A percentile compares a stretch with the other conserved stretches of the same genome.
These are phyloP conservation scores for Gyrodon tennesseensis DNA, from an alignment of 1,284 basidiomycete species.

Conservation along the genomic window DNA sequence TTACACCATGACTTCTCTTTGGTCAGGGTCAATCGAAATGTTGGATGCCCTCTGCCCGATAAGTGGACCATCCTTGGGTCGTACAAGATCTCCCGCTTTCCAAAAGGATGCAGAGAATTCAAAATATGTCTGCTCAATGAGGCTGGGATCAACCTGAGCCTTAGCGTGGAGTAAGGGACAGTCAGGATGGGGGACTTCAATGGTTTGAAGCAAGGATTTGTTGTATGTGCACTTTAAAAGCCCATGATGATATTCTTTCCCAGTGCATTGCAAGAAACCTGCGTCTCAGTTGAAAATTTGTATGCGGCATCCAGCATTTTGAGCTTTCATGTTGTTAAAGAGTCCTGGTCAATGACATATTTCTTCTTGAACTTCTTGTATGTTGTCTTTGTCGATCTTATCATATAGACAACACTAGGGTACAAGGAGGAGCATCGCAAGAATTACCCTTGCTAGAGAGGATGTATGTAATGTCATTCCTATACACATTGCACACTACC, in stretches of 20 bases:
- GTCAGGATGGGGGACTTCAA: constrained; percentile 9
- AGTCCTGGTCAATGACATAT: too few relatives aligned
- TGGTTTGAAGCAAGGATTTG: background rate
- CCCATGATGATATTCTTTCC: constrained; percentile 8
- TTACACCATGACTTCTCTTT: background rate
- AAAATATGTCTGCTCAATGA: background rate
- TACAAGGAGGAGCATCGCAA: too few relatives aligned
- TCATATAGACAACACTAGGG: too few relatives aligned
- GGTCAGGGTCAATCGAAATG: background rate
- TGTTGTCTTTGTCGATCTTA: too few relatives aligned
- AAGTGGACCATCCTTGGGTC: background rate
- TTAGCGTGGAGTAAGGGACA: background rate
- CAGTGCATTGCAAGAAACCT: too few relatives aligned
- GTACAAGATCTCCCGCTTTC: background rate
- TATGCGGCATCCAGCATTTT: too few relatives aligned
- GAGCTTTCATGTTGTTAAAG: too few relatives aligned
- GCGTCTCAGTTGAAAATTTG: too few relatives aligned
- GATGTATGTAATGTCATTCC: constrained; percentile 1
- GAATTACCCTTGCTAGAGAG: too few relatives aligned
- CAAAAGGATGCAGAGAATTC: constrained; percentile 8
- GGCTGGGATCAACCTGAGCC: background rate
- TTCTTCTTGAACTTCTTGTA: too few relatives aligned
- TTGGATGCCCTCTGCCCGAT: background rate
- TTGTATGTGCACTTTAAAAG: background rate
- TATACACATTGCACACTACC: background rate